A percentile compares a stretch with the other conserved stretches of the same genome.
Conservation (phyloP, 345 rosid species). For the Eucalyptus globulus region DNA sequence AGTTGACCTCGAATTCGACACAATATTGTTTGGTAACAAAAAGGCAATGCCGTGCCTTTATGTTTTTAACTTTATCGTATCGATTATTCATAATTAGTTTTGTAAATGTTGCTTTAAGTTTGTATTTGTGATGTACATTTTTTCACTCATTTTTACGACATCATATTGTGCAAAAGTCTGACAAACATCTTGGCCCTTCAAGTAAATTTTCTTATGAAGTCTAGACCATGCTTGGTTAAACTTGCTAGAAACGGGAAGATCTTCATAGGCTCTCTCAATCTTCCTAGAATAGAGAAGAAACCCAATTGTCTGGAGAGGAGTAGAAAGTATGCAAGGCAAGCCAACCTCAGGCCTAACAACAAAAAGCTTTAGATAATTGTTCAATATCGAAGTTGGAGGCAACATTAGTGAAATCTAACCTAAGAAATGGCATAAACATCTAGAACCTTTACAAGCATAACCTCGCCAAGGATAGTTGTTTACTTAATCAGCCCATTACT, state of each 20-base stretch:
- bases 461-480: too few relatives aligned
- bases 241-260: neutral
- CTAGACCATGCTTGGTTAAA: too few relatives aligned
- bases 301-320: neutral
- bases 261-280: neutral
- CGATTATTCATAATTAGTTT: neutral
- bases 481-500: neutral
- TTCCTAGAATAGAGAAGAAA: neutral
- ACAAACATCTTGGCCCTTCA: neutral
- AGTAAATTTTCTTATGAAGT: too few relatives aligned
- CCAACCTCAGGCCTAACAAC: neutral
- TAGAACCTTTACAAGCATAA: too few relatives aligned
- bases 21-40: neutral
- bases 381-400: too few relatives aligned
- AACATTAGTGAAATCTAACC: fast-evolving
- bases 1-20: neutral
- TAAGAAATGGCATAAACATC: too few relatives aligned
- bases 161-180: neutral
- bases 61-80: neutral
- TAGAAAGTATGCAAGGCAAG: fast-evolving
- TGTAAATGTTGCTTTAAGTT: neutral
- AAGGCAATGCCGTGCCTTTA: neutral
- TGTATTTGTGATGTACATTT: neutral
- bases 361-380: neutral
- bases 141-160: too few relatives aligned